Evolutionary conservation across 495 filamentous ascomycete genomes (phyloP), one percentile per base, ranked within the genome.

Genomic region (Articulospora tetracladia): DNA sequence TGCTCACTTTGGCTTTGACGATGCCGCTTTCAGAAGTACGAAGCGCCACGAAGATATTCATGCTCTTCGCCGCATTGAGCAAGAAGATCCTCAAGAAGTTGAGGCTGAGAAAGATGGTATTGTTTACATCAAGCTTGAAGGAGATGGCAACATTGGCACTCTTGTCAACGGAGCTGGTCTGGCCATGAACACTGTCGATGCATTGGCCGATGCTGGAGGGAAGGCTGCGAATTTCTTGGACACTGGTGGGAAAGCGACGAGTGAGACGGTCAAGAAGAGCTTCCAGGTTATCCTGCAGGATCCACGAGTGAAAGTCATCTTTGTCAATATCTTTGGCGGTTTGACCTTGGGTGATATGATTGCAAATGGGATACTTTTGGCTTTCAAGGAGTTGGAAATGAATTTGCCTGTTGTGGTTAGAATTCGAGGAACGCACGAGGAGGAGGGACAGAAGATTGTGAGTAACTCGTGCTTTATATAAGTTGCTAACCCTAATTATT

Each of bases 321-420:
- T 96, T 71, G 90, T 96, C 32, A 96, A 96, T 66, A 93, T 96
- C 62, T 96, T 96, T 68, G 92, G 92, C 3, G 92, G 92, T 0
- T 67, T 96, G 73, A 95, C 90, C 7, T 74, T 73, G 81, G 91
- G 79, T 24, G 91, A 93, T 64, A 94, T 96, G 90, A 96, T 97
- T 69, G 92, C 92, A 0, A 79, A 86, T 62, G 92, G 90, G 0
- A 82, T 97, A 48, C 79, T 95, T 34, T 57, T 90, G 64, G 91
- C 91, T 10, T 93, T 93, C 69, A 74, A 81, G 62, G 88, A 92
- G 64, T 66, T 94, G 68, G 72, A 81, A 1, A 82, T 90, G 70
- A 72, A 72, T 2, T 77, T 93, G 3, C 91, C 92, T 17, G 87
- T 96, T 13, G 89, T 96, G 41, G 92, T 96, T 50, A 80, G 92